A percentile compares a stretch with the other conserved stretches of the same genome.
Conservation (phyloP, 1,284 basidiomycete species). For the Inonotus obliquus region DNA sequence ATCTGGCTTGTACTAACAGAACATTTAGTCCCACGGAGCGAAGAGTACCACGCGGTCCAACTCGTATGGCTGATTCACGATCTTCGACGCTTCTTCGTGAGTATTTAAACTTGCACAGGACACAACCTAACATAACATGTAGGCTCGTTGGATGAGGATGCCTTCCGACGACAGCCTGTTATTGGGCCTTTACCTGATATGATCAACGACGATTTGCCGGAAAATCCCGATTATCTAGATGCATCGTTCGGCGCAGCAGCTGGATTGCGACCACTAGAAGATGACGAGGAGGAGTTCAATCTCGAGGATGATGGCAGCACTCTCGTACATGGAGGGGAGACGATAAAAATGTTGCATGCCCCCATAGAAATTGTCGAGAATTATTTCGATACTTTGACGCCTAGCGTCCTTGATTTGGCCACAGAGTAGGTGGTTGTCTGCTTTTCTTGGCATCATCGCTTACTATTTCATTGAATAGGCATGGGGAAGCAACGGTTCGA, state of each 20-base stretch:
- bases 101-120: conserved; percentile 10
- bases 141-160: conserved; percentile 70
- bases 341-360: conserved; percentile 71
- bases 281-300: conserved; percentile 66
- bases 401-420: conserved; percentile 42
- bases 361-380: conserved; percentile 58
- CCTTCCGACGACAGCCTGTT: conserved; percentile 72
- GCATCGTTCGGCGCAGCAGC: conserved; percentile 74
- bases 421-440: conserved; percentile 38
- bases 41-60: conserved; percentile 31
- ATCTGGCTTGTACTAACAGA: not conserved
- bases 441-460: not conserved
- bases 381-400: conserved; percentile 65
- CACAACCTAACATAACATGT: not conserved
- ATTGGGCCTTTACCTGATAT: conserved; percentile 80
- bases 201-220: conserved; percentile 88
- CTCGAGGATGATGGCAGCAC: conserved; percentile 37
- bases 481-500: conserved; percentile 44
- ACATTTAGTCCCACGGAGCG: conserved; percentile 6
- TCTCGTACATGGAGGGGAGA: conserved; percentile 70
- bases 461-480: conserved; percentile 29
- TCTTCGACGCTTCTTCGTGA: conserved; percentile 13
- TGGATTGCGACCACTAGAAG: conserved; percentile 64
- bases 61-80: conserved; percentile 31
- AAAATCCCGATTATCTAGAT: conserved; percentile 84